Conservation (phyloP, 106 monocot species). For the Allium cepa region DNA sequence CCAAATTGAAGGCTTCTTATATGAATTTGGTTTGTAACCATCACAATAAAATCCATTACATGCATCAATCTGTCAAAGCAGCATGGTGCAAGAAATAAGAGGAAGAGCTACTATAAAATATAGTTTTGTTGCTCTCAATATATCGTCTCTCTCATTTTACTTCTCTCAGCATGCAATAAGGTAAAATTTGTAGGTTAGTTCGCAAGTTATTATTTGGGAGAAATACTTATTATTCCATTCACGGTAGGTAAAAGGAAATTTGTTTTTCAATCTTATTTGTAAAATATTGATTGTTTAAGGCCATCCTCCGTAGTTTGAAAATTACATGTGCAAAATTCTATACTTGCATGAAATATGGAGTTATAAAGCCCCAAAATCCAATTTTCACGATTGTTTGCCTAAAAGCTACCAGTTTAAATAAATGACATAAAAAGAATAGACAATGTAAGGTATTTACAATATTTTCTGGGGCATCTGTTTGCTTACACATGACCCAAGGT, state of each 20-base stretch:
- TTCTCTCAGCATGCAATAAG: no score
- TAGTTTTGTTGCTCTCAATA: no score
- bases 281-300: no score
- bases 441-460: conserved; percentile 39
- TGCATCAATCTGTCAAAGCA: conserved; percentile 61
- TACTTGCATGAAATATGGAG: background rate
- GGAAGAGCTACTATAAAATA: no score
- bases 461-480: conserved; percentile 87
- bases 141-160: no score
- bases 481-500: conserved; percentile 98
- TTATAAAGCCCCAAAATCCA: background rate
- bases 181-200: no score
- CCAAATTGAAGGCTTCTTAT: conserved; percentile 83
- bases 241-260: no score
- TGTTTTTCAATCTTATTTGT: no score
- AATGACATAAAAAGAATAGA: background rate
- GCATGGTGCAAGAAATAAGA: background rate
- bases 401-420: background rate
- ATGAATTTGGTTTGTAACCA: conserved; percentile 80
- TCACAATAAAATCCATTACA: conserved; percentile 99
- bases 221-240: no score
- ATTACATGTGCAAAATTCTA: background rate
- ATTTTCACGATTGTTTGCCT: background rate
- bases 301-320: background rate
- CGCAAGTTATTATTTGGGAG: no score